Evolutionary conservation across 2,329 filamentous ascomycete genomes (phyloP).

Genomic region (Exophiala viscosa): DNA sequence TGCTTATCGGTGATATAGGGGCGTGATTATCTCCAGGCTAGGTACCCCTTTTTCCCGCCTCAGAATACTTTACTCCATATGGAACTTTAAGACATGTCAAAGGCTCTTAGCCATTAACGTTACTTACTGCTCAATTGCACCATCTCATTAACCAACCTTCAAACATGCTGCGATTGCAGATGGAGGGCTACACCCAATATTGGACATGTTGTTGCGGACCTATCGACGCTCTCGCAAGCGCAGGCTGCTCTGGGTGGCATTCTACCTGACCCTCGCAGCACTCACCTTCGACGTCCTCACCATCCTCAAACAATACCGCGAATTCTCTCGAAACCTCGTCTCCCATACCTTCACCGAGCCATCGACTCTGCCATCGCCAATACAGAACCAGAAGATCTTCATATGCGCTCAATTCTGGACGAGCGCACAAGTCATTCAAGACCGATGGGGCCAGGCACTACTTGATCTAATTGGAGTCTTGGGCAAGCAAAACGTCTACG

Average conservation of each 20-base stretch:
- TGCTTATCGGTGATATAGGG: too few species aligned
- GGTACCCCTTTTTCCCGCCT: too few species aligned
- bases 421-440: slow-evolving; percentile 56
- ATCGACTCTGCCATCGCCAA: slow-evolving; percentile 20
- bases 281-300: slow-evolving; percentile 25
- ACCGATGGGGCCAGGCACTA: slow-evolving; percentile 61
- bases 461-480: slow-evolving; percentile 54
- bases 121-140: not conserved
- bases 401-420: slow-evolving; percentile 70
- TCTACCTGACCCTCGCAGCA: slow-evolving; percentile 14
- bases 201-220: slow-evolving; percentile 20
- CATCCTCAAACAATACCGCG: slow-evolving; percentile 25
- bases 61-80: too few species aligned
- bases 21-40: too few species aligned
- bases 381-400: slow-evolving; percentile 48
- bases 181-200: slow-evolving; percentile 4
- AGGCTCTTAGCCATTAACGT: too few species aligned
- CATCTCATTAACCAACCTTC: not conserved
- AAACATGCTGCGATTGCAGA: slow-evolving; percentile 9
- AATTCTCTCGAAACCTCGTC: slow-evolving; percentile 23
- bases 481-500: slow-evolving; percentile 62
- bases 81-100: too few species aligned
- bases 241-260: slow-evolving; percentile 11
- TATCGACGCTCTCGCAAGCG: slow-evolving; percentile 22
- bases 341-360: slow-evolving; percentile 22